Percentiles rank a stretch among this genome's conserved stretches.
Conservation (phyloP, 1,284 basidiomycete species). For the Heterobasidion parviporum region DNA sequence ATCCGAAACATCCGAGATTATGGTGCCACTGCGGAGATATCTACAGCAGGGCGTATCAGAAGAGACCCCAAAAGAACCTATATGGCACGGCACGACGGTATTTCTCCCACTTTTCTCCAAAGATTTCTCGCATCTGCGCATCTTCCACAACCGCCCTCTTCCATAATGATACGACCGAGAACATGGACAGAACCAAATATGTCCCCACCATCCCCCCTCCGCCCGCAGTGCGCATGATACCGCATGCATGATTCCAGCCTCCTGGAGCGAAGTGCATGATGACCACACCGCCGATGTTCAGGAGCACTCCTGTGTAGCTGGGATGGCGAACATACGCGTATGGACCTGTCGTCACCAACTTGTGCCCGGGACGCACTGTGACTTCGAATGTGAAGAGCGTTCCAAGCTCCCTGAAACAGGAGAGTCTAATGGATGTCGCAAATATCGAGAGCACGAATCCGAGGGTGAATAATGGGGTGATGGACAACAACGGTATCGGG, state of each 20-base stretch:
- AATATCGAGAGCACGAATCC: not conserved
- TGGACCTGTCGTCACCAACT: not conserved
- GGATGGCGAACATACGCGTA: not conserved
- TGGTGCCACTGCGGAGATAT: too few species aligned
- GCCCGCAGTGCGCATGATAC: not conserved
- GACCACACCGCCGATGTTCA: not conserved
- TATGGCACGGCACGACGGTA: not conserved
- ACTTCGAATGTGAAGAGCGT: not conserved
- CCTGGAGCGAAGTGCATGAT: not conserved
- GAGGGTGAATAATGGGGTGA: not conserved
- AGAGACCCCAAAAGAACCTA: too few species aligned
- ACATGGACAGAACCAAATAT: not conserved
- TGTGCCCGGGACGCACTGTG: not conserved
- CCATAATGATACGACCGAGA: not conserved
- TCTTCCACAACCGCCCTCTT: not conserved
- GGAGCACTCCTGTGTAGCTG: not conserved
- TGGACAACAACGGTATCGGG: not conserved
- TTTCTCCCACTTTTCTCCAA: not conserved
- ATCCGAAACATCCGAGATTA: too few species aligned
- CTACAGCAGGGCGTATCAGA: too few species aligned
- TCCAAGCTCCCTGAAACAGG: not conserved
- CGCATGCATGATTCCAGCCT: not conserved
- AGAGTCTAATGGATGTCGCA: not conserved
- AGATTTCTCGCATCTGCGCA: not conserved
- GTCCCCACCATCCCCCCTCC: not conserved